These are phyloP conservation scores for Crithidia expoeki DNA, from an alignment of 208 protist species.

Conservation along the genomic window DNA sequence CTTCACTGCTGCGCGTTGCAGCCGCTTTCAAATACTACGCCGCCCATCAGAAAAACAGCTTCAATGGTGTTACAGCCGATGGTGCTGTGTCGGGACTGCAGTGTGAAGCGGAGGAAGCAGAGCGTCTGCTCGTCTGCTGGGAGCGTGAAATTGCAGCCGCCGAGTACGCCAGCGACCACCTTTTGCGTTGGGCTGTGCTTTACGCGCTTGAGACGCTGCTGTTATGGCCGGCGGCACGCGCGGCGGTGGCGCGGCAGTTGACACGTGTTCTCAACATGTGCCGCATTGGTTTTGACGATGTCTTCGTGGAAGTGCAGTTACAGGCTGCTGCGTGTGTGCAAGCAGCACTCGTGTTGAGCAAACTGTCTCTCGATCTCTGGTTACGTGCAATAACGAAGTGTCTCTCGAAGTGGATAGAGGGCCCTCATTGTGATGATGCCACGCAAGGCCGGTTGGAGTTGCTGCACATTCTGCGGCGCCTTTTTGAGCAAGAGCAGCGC, in stretches of 20 bases:
- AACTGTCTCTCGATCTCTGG: conserved; percentile 40
- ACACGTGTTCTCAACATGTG: conserved; percentile 44
- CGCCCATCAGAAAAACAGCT: background rate
- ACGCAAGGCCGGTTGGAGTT: conserved; percentile 63
- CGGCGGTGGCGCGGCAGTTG: conserved; percentile 39
- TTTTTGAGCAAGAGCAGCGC: conserved; percentile 35
- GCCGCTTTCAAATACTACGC: background rate
- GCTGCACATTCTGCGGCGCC: conserved; percentile 48
- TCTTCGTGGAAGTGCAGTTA: conserved; percentile 74
- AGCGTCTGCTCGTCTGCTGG: conserved; percentile 28
- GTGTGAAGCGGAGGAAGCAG: conserved; percentile 21
- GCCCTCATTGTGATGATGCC: conserved; percentile 24
- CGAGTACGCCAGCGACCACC: conserved; percentile 37
- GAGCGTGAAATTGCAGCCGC: conserved; percentile 32
- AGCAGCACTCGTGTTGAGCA: conserved; percentile 14
- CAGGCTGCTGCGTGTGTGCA: conserved; percentile 47
- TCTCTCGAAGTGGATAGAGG: conserved; percentile 56
- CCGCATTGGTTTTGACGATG: conserved; percentile 73
- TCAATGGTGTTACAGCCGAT: background rate
- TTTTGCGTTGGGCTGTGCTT: conserved; percentile 48
- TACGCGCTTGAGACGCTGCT: conserved; percentile 38
- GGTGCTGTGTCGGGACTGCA: background rate
- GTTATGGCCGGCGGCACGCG: conserved; percentile 12
- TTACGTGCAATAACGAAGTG: conserved; percentile 49
- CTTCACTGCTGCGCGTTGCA: background rate